Base-by-base conservation (phyloP, 192 early-diverging fungal species). In the Coemansia nantahalensis region DNA sequence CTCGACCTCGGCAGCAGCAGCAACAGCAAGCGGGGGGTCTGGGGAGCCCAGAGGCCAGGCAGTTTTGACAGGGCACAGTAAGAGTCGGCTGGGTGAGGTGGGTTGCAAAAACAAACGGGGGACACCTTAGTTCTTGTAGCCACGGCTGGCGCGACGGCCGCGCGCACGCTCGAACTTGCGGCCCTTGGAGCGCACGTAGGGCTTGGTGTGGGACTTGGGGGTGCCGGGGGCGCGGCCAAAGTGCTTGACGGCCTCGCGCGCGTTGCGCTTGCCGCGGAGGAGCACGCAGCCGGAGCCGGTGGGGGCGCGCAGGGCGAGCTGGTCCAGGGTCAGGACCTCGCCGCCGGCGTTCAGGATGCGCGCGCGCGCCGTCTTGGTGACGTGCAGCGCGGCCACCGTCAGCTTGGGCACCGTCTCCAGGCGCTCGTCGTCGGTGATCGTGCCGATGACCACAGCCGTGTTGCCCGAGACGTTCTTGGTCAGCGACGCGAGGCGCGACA, bases 111-210 rank as follows among this genome's bases (percentile, higher is more conserved):
- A n/a, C n/a, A n/a, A n/a, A n/a, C 35, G 45, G 35, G 42, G 18
- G 15, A 28, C 19, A 13, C 21, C 47, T 86, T 90, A 92, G 61
- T 76, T 83, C 84, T 94, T 95, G 92, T 87, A 98, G 80, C 97
- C 97, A 82, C 95, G 89, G 76, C 91, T 94, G 74, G 90, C 84
- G 87, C 97, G 88, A 70, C 93, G 91, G 89, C 97, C 97, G 94
- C 97, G 94, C 77, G 95, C 97, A 37, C 83, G 78, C 82, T 99
- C 95, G 79, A 96, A 96, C 91, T 99, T 99, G 84, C 97, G 90
- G 59, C 97, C 97, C 90, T 98, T 98, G 81, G 91, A 92, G 68
- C 89, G 85, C 74, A 98, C 88, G 79, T 92, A 96, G 59, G 97
- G 97, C 85, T 85, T 87, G 80, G 85, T 72, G 39, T 38, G 39